Evolutionary conservation across 495 filamentous ascomycete genomes (phyloP).

Genomic region (Parmelia sp.): DNA sequence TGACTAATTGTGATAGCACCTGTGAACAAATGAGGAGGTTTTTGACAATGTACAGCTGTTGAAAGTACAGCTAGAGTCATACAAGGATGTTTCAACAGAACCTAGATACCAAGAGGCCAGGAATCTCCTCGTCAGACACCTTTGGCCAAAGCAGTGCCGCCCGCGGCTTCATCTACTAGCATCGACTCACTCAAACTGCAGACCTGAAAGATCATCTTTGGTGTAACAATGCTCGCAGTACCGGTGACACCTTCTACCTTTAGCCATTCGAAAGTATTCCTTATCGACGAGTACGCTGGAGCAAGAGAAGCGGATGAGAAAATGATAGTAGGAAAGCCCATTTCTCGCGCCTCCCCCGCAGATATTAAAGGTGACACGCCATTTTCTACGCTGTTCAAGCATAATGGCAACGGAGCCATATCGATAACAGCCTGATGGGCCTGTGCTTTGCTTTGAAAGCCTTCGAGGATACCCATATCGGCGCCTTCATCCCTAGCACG

Average conservation of each 20-base stretch:
- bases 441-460: conserved; percentile 49
- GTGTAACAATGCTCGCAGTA: conserved; percentile 41
- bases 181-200: conserved; percentile 53
- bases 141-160: conserved; percentile 28
- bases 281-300: conserved; percentile 48
- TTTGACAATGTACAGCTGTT: no score
- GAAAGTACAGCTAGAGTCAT: no score
- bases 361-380: conserved; percentile 53
- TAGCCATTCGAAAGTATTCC: conserved; percentile 38
- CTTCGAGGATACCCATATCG: conserved; percentile 60
- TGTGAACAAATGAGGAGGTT: no score
- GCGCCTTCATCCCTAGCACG: conserved; percentile 51
- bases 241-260: conserved; percentile 44
- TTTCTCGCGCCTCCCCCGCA: conserved; percentile 47
- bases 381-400: conserved; percentile 58
- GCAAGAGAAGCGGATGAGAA: conserved; percentile 47
- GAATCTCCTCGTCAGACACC: no score
- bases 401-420: conserved; percentile 50
- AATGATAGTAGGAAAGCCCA: conserved; percentile 60
- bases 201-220: conserved; percentile 47
- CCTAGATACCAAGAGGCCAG: no score
- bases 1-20: no score
- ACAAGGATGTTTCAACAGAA: no score
- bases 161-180: conserved; percentile 50
- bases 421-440: conserved; percentile 46